Conservation (phyloP, 768 basidiomycete species). For the Coprinopsis cinerea region DNA sequence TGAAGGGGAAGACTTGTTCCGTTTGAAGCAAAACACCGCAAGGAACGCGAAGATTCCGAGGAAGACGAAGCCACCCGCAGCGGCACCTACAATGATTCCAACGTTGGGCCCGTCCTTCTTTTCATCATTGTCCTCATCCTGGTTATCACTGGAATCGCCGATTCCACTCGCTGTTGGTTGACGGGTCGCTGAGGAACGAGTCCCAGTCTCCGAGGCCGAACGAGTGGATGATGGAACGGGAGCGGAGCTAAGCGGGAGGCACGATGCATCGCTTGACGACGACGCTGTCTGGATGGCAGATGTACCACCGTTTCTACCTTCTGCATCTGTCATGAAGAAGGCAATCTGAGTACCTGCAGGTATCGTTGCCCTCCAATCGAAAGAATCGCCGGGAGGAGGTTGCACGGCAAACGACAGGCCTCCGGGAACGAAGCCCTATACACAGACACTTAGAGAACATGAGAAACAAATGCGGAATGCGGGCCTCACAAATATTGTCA, state of each 20-base stretch:
- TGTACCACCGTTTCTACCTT: conserved; percentile 20
- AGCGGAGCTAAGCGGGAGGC: conserved; percentile 10
- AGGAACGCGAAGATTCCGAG: conserved; percentile 9
- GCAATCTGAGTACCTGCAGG: conserved; percentile 20
- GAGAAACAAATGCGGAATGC: background rate
- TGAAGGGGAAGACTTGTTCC: conserved; percentile 6
- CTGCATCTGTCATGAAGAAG: conserved; percentile 22
- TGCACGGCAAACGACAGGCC: conserved; percentile 19
- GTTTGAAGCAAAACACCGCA: conserved; percentile 13
- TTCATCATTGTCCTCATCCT: background rate
- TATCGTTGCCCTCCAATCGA: conserved; percentile 21
- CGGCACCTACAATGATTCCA: conserved; percentile 14
- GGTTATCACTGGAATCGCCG: background rate
- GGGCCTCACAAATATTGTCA: conserved; percentile 20
- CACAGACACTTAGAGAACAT: background rate
- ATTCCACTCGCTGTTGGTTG: background rate
- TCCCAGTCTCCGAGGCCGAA: background rate
- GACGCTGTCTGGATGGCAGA: conserved; percentile 17
- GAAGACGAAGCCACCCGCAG: conserved; percentile 13
- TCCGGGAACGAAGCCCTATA: conserved; percentile 20
- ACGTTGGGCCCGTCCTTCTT: conserved; percentile 5
- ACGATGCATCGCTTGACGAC: conserved; percentile 18
- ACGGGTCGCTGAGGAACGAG: background rate
- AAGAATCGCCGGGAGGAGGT: conserved; percentile 16
- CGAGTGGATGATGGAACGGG: conserved; percentile 5